Evolutionary conservation across 768 basidiomycete genomes (phyloP).

Genomic region (Lactarius sp.): DNA sequence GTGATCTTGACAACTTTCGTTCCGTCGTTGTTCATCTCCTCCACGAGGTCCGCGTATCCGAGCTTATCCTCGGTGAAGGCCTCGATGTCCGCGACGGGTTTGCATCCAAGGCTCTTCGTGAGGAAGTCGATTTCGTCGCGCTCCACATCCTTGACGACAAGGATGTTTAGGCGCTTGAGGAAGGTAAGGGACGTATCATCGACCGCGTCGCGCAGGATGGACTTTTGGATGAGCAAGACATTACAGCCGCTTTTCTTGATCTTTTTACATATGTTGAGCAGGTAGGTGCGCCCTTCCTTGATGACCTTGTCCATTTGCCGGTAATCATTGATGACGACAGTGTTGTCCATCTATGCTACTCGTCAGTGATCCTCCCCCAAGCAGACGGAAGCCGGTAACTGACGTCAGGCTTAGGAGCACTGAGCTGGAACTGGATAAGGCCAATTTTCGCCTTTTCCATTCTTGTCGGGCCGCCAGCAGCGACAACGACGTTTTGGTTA

Average conservation of each 20-base stretch:
- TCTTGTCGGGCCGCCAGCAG: slow-evolving; percentile 89
- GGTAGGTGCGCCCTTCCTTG: slow-evolving; percentile 97
- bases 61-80: slow-evolving; percentile 98
- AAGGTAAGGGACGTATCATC: slow-evolving; percentile 97
- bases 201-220: slow-evolving; percentile 98
- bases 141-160: slow-evolving; percentile 96
- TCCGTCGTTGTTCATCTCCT: slow-evolving; percentile 76
- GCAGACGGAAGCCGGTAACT: slow-evolving; percentile 30
- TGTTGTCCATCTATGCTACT: slow-evolving; percentile 89
- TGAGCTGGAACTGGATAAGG: slow-evolving; percentile 96
- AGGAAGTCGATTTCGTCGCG: slow-evolving; percentile 98
- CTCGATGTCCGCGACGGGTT: slow-evolving; percentile 96
- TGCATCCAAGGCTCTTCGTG: slow-evolving; percentile 89
- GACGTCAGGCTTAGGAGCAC: slow-evolving; percentile 96
- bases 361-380: slow-evolving; percentile 18
- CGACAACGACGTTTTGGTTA: slow-evolving; percentile 87
- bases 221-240: slow-evolving; percentile 97
- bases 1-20: slow-evolving; percentile 93
- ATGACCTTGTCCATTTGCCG: slow-evolving; percentile 99
- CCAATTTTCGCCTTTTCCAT: slow-evolving; percentile 99
- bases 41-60: slow-evolving; percentile 92
- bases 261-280: slow-evolving; percentile 97
- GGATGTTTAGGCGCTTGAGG: slow-evolving; percentile 93
- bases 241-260: slow-evolving; percentile 99
- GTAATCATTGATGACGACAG: slow-evolving; percentile 98